Percentiles rank a stretch among this genome's conserved stretches.
phyloP scores from a whole-genome alignment of 2,329 filamentous ascomycete genomes.

The Thermothelomyces thermophilus region DNA sequence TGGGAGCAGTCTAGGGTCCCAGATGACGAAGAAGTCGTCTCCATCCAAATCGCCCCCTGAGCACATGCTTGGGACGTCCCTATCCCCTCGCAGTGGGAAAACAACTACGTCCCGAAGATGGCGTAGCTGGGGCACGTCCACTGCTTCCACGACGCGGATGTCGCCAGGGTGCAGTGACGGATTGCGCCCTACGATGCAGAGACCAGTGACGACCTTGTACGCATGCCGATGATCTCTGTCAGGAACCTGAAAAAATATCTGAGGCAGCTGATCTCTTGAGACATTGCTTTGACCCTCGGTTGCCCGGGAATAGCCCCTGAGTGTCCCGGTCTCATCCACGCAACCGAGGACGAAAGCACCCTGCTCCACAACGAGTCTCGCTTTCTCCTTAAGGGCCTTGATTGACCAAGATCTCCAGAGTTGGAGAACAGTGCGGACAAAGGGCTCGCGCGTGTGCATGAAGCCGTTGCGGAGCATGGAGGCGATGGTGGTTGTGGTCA shows the following conservation, averaged over 20 bases:
- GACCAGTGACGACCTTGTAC: slow-evolving; percentile 62
- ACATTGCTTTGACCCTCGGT: slow-evolving; percentile 34
- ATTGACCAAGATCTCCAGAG: slow-evolving; percentile 87
- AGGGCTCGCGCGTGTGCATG: slow-evolving; percentile 67
- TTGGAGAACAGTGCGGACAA: slow-evolving; percentile 68
- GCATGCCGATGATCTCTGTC: slow-evolving; percentile 45
- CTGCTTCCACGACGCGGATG: slow-evolving; percentile 77
- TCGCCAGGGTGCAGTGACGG: slow-evolving; percentile 92
- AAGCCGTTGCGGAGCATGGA: slow-evolving; percentile 76
- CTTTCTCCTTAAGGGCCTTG: slow-evolving; percentile 88
- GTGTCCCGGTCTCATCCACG: slow-evolving; percentile 71
- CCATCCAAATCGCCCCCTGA: slow-evolving; percentile 94
- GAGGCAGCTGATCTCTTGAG: slow-evolving; percentile 52
- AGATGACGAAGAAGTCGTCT: slow-evolving; percentile 91
- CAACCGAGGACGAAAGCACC: slow-evolving; percentile 86
- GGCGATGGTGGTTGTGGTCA: slow-evolving; percentile 67
- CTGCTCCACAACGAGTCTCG: slow-evolving; percentile 71
- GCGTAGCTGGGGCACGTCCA: slow-evolving; percentile 64
- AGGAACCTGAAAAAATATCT: slow-evolving; percentile 84
- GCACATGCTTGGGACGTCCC: slow-evolving; percentile 86
- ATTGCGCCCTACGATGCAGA: slow-evolving; percentile 83
- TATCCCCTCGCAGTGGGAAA: slow-evolving; percentile 74
- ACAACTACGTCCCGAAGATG: slow-evolving; percentile 84
- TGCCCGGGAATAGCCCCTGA: slow-evolving; percentile 63
- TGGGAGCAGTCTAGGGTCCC: slow-evolving; percentile 67